These are phyloP conservation scores for Selaginella tamariscina DNA, from an alignment of 75 land plant genomes.

Conservation along the genomic window DNA sequence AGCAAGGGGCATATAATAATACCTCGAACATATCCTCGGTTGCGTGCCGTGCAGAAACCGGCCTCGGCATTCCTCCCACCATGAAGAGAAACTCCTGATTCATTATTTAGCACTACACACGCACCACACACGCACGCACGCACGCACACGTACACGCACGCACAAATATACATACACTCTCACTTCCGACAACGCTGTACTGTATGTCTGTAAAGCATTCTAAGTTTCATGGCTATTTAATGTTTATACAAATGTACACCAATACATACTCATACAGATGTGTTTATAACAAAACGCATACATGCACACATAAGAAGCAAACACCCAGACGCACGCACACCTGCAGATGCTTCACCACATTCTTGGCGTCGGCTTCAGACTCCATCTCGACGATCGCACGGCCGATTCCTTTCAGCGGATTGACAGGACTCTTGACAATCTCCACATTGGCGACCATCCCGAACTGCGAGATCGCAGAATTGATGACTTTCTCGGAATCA, in stretches of 20 bases:
- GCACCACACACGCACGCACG: not conserved
- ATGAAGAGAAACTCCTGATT: not conserved
- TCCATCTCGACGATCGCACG: not conserved
- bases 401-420: not conserved
- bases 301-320: not conserved
- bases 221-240: not conserved
- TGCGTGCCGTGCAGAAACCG: not conserved
- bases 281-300: not conserved
- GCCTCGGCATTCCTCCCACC: not conserved
- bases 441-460: not conserved
- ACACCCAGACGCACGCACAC: not conserved
- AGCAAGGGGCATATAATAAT: too few species aligned
- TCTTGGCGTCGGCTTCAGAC: not conserved
- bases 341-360: slow-evolving; percentile 2
- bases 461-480: not conserved
- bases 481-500: not conserved
- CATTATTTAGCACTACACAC: too few species aligned
- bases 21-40: not conserved
- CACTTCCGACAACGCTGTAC: too few species aligned
- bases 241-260: not conserved
- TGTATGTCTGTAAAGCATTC: too few species aligned
- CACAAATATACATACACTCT: slow-evolving; percentile 8
- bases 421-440: not conserved
- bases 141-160: not conserved
- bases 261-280: not conserved